Percentiles rank a stretch among this genome's conserved stretches.
Conservation (phyloP, 2,329 filamentous ascomycete genomes). For the Diaporthe nobilis region DNA sequence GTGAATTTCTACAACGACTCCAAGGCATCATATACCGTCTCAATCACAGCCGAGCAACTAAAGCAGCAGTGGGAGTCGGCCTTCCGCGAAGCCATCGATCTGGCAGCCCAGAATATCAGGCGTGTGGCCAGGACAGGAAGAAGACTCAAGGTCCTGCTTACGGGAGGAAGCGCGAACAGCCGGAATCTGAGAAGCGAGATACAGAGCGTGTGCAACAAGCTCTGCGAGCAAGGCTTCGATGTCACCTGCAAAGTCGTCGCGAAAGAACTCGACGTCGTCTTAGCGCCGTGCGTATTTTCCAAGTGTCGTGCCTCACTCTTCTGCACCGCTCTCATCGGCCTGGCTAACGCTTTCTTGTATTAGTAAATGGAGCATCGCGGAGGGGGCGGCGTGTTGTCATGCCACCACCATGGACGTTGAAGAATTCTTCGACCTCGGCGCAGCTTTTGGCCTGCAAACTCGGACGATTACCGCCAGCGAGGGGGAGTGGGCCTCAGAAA, state of each 20-base stretch:
- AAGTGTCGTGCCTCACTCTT: not conserved
- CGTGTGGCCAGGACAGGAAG: not conserved
- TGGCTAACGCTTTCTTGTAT: not conserved
- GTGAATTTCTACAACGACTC: not conserved
- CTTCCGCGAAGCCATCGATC: slow-evolving; percentile 9
- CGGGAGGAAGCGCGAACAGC: slow-evolving; percentile 14
- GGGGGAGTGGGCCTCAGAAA: not conserved
- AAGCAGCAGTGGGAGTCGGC: not conserved
- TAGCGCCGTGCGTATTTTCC: not conserved
- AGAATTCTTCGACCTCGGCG: slow-evolving; percentile 22
- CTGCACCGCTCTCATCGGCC: fast-evolving
- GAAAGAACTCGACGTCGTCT: not conserved
- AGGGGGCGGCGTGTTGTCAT: slow-evolving; percentile 9
- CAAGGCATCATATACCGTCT: not conserved
- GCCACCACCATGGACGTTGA: slow-evolving; percentile 21
- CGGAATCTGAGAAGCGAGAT: not conserved
- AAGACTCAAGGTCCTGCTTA: not conserved
- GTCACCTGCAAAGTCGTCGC: not conserved
- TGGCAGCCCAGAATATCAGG: not conserved
- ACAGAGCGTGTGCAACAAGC: not conserved
- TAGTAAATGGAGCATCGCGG: slow-evolving; percentile 14
- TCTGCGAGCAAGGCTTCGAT: not conserved
- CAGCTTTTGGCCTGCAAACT: slow-evolving; percentile 3
- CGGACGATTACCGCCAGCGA: not conserved
- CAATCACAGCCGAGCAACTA: not conserved